Evolutionary conservation across 352 stramenopile genomes (phyloP).

Genomic region (Phytophthora lateralis): DNA sequence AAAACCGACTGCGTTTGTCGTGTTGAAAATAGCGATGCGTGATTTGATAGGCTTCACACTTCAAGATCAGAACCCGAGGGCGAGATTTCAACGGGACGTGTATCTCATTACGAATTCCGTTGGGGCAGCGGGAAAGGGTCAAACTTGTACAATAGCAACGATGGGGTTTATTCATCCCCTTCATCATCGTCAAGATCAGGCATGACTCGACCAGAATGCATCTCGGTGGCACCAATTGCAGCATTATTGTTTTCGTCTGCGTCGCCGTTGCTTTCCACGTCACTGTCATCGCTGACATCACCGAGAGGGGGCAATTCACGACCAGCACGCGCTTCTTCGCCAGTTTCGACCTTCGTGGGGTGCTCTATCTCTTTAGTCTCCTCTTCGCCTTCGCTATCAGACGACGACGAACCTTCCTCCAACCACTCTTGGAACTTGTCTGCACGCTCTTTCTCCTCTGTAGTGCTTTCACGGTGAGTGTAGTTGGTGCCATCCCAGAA

Average conservation of each 20-base stretch:
- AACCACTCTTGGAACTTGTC: constrained; percentile 96
- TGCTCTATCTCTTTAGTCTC: constrained; percentile 29
- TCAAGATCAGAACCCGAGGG: constrained; percentile 28
- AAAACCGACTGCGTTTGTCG: constrained; percentile 11
- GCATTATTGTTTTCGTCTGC: constrained; percentile 21
- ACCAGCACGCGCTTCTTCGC: constrained; percentile 19
- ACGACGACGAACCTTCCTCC: constrained; percentile 77
- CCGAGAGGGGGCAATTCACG: constrained; percentile 36
- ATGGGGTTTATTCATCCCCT: constrained; percentile 9
- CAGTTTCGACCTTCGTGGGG: neutral
- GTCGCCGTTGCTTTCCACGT: constrained; percentile 32
- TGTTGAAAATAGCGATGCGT: constrained; percentile 22
- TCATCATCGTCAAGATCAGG: constrained; percentile 57
- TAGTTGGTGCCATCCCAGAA: constrained; percentile 98
- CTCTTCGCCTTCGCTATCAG: constrained; percentile 53
- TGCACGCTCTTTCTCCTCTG: constrained; percentile 83
- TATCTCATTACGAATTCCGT: constrained; percentile 30
- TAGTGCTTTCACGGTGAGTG: constrained; percentile 79
- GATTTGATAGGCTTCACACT: constrained; percentile 15
- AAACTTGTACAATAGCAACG: neutral
- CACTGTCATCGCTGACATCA: constrained; percentile 37
- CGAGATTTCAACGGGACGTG: constrained; percentile 8
- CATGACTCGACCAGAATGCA: constrained; percentile 64
- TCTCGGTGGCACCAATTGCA: constrained; percentile 11
- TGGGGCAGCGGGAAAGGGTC: constrained; percentile 8